These are phyloP conservation scores for Yarrowia osloensis DNA, from an alignment of 805 yeast genomes.

Conservation along the genomic window DNA sequence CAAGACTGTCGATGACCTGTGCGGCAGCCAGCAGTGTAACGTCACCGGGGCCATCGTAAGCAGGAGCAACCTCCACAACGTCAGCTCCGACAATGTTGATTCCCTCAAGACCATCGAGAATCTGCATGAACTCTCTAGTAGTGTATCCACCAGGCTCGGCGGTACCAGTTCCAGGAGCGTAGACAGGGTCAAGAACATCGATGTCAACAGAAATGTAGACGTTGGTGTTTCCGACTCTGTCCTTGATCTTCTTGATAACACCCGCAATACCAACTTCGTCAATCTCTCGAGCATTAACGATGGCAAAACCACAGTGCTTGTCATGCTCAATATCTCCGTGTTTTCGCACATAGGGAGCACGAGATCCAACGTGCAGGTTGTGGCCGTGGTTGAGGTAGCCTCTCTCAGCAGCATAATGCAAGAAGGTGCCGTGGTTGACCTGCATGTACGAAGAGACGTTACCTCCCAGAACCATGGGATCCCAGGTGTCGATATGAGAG, in stretches of 20 bases:
- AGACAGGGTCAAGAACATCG: constrained; percentile 93
- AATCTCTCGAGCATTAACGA: constrained; percentile 68
- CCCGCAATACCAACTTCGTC: constrained; percentile 62
- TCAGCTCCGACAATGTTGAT: constrained; percentile 72
- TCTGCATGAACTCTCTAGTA: constrained; percentile 71
- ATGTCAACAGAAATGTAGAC: constrained; percentile 92
- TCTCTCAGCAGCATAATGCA: constrained; percentile 69
- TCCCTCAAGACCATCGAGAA: constrained; percentile 61
- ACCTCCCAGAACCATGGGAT: constrained; percentile 64
- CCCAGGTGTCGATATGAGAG: constrained; percentile 72
- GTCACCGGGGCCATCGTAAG: constrained; percentile 57
- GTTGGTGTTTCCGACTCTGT: constrained; percentile 73
- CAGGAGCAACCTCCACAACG: constrained; percentile 72
- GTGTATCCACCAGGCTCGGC: constrained; percentile 96
- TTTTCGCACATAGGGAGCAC: constrained; percentile 59
- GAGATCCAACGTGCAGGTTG: constrained; percentile 62
- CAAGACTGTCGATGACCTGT: constrained; percentile 47
- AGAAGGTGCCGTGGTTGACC: constrained; percentile 67
- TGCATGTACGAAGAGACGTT: constrained; percentile 59
- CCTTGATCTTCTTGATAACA: constrained; percentile 56
- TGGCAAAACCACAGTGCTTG: constrained; percentile 58
- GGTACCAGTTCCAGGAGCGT: constrained; percentile 96
- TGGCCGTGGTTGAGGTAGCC: constrained; percentile 55
- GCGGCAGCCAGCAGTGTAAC: constrained; percentile 62
- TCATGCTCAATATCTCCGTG: constrained; percentile 60